Evolutionary conservation across 2,329 filamentous ascomycete species (phyloP).

Genomic region (Trichophyton rubrum): DNA sequence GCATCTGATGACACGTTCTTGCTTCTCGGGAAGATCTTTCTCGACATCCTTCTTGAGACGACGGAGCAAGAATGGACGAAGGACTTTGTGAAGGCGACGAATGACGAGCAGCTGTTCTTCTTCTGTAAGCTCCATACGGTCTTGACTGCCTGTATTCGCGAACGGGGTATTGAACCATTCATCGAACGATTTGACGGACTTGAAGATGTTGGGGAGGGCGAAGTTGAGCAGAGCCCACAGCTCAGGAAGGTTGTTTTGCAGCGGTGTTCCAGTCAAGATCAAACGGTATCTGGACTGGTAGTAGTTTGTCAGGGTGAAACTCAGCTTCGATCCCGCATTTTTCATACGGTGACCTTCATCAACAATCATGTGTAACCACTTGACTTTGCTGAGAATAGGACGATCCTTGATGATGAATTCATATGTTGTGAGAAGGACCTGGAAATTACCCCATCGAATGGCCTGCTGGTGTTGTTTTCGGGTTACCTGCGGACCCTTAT

Average conservation of each 20-base stretch:
- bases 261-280: constrained; percentile 90
- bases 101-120: constrained; percentile 99
- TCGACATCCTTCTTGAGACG: constrained; percentile 99
- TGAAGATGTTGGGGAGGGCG: constrained; percentile 96
- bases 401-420: constrained; percentile 99
- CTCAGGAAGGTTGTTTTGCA: constrained; percentile 94
- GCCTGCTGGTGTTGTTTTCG: constrained; percentile 86
- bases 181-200: constrained; percentile 95
- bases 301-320: constrained; percentile 85
- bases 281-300: constrained; percentile 90
- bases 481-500: constrained; percentile 84
- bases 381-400: constrained; percentile 90
- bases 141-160: constrained; percentile 92
- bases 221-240: constrained; percentile 98
- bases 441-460: constrained; percentile 89
- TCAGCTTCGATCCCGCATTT: constrained; percentile 92
- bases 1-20: constrained; percentile 98
- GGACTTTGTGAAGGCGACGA: constrained; percentile 92
- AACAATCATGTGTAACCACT: constrained; percentile 99
- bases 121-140: constrained; percentile 98
- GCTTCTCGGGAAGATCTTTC: constrained; percentile 97
- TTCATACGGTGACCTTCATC: constrained; percentile 99
- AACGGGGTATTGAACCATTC: constrained; percentile 99
- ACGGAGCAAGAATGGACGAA: constrained; percentile 90
- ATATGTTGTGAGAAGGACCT: constrained; percentile 92